These are phyloP conservation scores for Neofusicoccum cordaticola DNA, from an alignment of 2,329 filamentous ascomycete species.

Conservation along the genomic window DNA sequence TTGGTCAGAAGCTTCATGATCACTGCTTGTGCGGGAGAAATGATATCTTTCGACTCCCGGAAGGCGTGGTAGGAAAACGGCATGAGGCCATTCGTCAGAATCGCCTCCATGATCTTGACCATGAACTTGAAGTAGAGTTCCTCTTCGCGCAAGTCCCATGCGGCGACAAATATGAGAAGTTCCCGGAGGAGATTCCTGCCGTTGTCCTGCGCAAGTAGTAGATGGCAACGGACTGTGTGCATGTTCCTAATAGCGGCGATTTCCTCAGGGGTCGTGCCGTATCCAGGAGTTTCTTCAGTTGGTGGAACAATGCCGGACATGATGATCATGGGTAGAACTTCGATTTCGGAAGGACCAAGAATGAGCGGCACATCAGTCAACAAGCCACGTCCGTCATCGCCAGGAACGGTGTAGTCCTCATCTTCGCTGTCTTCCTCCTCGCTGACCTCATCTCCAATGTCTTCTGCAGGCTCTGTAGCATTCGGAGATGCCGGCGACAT, in stretches of 20 bases:
- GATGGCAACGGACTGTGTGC: conserved; percentile 85
- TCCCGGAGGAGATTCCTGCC: conserved; percentile 86
- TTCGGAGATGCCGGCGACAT: conserved; percentile 31
- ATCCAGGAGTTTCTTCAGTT: conserved; percentile 64
- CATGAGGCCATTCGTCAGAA: conserved; percentile 83
- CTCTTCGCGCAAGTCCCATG: conserved; percentile 92
- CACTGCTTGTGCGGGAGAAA: conserved; percentile 90
- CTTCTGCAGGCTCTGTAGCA: conserved; percentile 24
- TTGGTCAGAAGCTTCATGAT: conserved; percentile 87
- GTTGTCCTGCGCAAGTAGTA: conserved; percentile 84
- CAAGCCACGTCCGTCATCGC: conserved; percentile 74
- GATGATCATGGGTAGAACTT: conserved; percentile 94
- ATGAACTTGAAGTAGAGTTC: conserved; percentile 96
- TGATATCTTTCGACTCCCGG: conserved; percentile 90
- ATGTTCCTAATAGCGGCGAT: conserved; percentile 66
- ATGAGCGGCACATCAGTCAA: conserved; percentile 94
- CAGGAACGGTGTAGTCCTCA: conserved; percentile 69
- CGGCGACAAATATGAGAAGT: conserved; percentile 91
- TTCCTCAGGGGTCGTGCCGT: conserved; percentile 47
- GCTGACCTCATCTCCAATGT: conserved; percentile 30
- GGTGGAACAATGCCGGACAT: conserved; percentile 90
- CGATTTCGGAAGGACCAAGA: conserved; percentile 89
- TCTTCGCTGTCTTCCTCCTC: conserved; percentile 70
- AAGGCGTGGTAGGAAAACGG: conserved; percentile 91
- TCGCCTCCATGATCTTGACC: conserved; percentile 89